These are phyloP conservation scores for Aspergillus niger DNA, from an alignment of 2,329 filamentous ascomycete genomes.

Conservation along the genomic window DNA sequence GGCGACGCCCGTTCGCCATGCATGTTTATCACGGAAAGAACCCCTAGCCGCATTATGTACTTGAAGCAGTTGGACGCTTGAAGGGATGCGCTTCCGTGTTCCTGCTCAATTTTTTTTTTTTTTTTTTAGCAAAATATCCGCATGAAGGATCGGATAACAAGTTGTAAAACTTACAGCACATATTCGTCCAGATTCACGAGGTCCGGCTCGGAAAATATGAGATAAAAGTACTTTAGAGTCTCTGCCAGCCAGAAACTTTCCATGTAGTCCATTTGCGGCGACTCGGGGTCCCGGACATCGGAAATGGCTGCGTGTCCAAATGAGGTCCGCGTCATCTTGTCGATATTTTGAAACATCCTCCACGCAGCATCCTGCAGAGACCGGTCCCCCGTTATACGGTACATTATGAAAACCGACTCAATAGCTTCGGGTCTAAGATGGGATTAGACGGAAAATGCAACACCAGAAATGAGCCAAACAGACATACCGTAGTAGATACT, in stretches of 20 bases:
- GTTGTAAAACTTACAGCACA: slow-evolving; percentile 38
- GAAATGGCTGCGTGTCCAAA: slow-evolving; percentile 48
- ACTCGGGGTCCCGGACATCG: slow-evolving; percentile 40
- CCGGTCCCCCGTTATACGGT: slow-evolving; percentile 60
- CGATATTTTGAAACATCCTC: slow-evolving; percentile 53
- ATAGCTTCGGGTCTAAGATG: slow-evolving; percentile 56
- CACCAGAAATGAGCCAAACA: not conserved
- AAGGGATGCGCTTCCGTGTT: slow-evolving; percentile 48
- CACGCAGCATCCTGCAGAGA: slow-evolving; percentile 49
- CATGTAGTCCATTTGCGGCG: slow-evolving; percentile 42
- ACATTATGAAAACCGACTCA: slow-evolving; percentile 63
- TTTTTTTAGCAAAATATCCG: slow-evolving; percentile 6
- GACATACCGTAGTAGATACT: slow-evolving; percentile 36
- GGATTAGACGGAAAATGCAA: slow-evolving; percentile 3
- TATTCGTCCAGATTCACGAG: slow-evolving; percentile 47
- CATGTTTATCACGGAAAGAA: not conserved
- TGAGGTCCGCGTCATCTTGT: slow-evolving; percentile 45
- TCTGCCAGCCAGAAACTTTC: slow-evolving; percentile 51
- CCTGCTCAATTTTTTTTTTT: slow-evolving; percentile 23
- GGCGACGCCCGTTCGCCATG: slow-evolving; percentile 16
- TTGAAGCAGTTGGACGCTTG: slow-evolving; percentile 23
- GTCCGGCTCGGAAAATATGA: slow-evolving; percentile 46
- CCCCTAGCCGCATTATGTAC: not conserved
- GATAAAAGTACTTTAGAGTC: slow-evolving; percentile 49
- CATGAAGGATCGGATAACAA: not conserved